Conservation (phyloP, 2,329 filamentous ascomycete species). For the Fusarium protoensiforme region DNA sequence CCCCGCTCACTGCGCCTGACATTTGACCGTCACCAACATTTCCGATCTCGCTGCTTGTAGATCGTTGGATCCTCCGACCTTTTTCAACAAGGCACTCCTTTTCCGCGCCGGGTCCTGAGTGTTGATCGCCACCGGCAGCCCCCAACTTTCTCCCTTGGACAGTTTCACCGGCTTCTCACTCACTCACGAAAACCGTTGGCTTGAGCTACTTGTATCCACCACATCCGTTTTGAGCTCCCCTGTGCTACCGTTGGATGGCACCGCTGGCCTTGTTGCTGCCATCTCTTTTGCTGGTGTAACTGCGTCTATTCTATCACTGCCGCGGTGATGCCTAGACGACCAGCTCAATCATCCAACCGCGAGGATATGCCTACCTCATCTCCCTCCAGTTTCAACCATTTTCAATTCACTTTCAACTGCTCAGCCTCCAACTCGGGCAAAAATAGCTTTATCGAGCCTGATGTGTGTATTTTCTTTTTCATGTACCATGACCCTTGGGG, state of each 20-base stretch:
- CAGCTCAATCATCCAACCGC: slow-evolving; percentile 12
- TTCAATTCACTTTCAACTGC: slow-evolving; percentile 50
- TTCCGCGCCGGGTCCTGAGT: slow-evolving; percentile 12
- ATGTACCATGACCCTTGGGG: neutral
- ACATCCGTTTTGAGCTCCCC: slow-evolving; percentile 4
- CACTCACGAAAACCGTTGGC: slow-evolving; percentile 2
- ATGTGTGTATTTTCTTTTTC: slow-evolving; percentile 39
- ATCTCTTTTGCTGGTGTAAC: neutral
- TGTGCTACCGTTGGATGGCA: slow-evolving; percentile 1
- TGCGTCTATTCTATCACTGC: slow-evolving; percentile 7
- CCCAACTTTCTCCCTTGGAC: slow-evolving; percentile 24
- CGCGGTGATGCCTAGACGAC: slow-evolving; percentile 29
- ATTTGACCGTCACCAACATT: neutral
- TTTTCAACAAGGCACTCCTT: slow-evolving; percentile 7
- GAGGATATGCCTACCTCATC: slow-evolving; percentile 27
- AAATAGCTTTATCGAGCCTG: slow-evolving; percentile 48
- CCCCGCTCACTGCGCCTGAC: neutral
- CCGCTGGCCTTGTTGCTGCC: neutral
- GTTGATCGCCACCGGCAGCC: slow-evolving; percentile 28
- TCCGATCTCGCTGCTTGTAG: neutral
- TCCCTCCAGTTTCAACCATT: slow-evolving; percentile 33
- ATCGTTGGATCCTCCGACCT: neutral
- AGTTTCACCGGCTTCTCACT: slow-evolving; percentile 19
- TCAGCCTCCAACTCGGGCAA: slow-evolving; percentile 38
- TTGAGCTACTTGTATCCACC: slow-evolving; percentile 8